Percentiles rank a stretch among this genome's conserved stretches.
Conservation (phyloP, 208 protist species). For the Trichomonas vaginalis region DNA sequence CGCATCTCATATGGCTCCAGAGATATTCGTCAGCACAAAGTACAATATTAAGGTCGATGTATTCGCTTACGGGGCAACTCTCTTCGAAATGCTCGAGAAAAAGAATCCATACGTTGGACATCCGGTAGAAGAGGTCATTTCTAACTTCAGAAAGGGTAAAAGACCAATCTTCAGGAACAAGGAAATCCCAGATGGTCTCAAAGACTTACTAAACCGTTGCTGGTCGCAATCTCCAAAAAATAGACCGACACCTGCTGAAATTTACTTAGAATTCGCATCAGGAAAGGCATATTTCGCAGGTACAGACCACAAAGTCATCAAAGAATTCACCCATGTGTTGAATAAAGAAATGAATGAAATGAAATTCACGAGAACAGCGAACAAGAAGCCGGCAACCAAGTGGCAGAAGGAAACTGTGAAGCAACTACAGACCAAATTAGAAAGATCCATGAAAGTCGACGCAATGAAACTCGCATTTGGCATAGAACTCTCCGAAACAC, state of each 20-base stretch:
- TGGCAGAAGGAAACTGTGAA: too few species aligned
- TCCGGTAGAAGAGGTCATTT: not conserved
- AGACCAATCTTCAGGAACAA: not conserved
- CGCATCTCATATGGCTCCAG: not conserved
- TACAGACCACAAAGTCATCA: not conserved
- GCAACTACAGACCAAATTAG: too few species aligned
- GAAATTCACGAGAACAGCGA: not conserved
- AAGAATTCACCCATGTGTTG: not conserved
- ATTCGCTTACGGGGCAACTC: too few species aligned
- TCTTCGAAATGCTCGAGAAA: too few species aligned
- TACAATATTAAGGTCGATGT: not conserved
- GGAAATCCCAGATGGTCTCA: not conserved
- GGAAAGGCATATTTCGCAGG: not conserved
- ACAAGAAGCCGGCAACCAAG: not conserved
- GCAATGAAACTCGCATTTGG: too few species aligned
- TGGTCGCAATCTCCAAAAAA: not conserved
- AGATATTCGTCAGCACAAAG: not conserved
- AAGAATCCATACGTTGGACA: too few species aligned
- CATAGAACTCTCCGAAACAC: too few species aligned
- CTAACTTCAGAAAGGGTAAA: not conserved
- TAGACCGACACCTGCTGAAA: not conserved
- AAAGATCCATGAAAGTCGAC: too few species aligned
- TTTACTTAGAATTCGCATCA: not conserved
- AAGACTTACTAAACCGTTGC: not conserved
- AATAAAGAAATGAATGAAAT: not conserved